phyloP scores from a whole-genome alignment of 345 rosid species.

The Linum tenue region DNA sequence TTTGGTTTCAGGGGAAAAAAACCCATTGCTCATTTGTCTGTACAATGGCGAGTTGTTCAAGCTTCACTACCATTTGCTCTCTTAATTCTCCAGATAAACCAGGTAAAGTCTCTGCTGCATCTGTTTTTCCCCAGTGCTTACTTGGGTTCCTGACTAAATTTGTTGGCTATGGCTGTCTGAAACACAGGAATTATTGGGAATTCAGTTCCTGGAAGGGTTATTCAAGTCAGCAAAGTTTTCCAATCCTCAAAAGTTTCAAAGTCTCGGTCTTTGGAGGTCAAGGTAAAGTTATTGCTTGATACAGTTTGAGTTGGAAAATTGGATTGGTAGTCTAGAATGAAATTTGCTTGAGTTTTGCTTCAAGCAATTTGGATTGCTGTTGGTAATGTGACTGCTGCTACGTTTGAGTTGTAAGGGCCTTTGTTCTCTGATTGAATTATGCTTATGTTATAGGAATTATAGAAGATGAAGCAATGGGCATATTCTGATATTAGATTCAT shows the following conservation, averaged over 20 bases:
- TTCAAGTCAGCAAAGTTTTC: slow-evolving; percentile 32
- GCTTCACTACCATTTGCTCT: slow-evolving; percentile 30
- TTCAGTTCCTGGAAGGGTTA: slow-evolving; percentile 34
- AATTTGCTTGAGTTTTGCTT: neutral
- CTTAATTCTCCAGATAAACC: slow-evolving; percentile 25
- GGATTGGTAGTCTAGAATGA: no score
- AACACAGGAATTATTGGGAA: slow-evolving; percentile 19
- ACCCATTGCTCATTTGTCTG: slow-evolving; percentile 4
- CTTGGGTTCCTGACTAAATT: neutral
- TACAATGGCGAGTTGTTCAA: slow-evolving; percentile 33
- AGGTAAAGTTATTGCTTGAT: slow-evolving; percentile 34
- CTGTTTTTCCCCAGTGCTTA: neutral
- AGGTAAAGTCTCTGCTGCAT: slow-evolving; percentile 18
- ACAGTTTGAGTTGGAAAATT: neutral
- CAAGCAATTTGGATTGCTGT: neutral
- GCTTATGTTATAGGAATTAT: no score
- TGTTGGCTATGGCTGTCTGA: slow-evolving; percentile 12
- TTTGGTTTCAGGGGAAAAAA: neutral
- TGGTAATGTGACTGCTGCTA: neutral
- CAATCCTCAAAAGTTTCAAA: slow-evolving; percentile 31
- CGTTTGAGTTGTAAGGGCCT: neutral
- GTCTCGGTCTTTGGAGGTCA: slow-evolving; percentile 44
- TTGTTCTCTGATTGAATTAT: no score
- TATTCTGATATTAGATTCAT: no score
- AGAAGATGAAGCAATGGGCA: no score